Conservation (phyloP, 1,139 yeast genomes). For the Entelexis paramagnoliae region DNA sequence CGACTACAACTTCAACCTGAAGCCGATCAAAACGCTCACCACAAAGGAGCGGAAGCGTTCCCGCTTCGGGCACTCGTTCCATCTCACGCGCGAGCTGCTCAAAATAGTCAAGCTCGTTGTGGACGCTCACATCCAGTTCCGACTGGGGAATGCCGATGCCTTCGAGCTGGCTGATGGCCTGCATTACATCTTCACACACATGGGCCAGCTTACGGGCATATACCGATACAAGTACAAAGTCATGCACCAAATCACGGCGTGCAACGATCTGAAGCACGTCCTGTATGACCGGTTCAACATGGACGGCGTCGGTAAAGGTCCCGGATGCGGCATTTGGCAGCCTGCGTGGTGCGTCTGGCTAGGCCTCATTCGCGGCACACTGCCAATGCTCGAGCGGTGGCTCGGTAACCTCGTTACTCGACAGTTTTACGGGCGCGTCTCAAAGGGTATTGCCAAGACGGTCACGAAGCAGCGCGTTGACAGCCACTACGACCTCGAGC, state of each 20-base stretch:
- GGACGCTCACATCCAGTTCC: slow-evolving; percentile 84
- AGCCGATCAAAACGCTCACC: slow-evolving; percentile 91
- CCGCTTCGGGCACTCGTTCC: slow-evolving; percentile 94
- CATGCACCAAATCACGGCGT: slow-evolving; percentile 95
- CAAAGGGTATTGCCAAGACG: slow-evolving; percentile 86
- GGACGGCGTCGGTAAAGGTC: slow-evolving; percentile 78
- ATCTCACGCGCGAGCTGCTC: slow-evolving; percentile 77
- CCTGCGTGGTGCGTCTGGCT: slow-evolving; percentile 99
- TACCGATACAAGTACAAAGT: slow-evolving; percentile 94
- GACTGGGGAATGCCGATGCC: slow-evolving; percentile 85
- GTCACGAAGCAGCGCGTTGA: slow-evolving; percentile 93
- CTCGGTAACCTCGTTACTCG: slow-evolving; percentile 81
- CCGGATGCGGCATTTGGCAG: slow-evolving; percentile 99
- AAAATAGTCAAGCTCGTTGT: slow-evolving; percentile 74
- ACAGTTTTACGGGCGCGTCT: slow-evolving; percentile 91
- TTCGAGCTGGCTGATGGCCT: slow-evolving; percentile 92
- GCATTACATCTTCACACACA: slow-evolving; percentile 77
- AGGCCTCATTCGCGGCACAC: slow-evolving; percentile 82
- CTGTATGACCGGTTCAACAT: slow-evolving; percentile 73
- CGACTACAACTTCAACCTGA: slow-evolving; percentile 89
- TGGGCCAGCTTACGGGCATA: slow-evolving; percentile 93
- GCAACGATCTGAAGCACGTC: slow-evolving; percentile 89
- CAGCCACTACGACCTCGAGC: slow-evolving; percentile 85
- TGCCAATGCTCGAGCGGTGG: slow-evolving; percentile 91
- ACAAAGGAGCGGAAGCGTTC: slow-evolving; percentile 95